Evolutionary conservation across 1,139 yeast species (phyloP).

Genomic region (Entelexis sorbosivorans): DNA sequence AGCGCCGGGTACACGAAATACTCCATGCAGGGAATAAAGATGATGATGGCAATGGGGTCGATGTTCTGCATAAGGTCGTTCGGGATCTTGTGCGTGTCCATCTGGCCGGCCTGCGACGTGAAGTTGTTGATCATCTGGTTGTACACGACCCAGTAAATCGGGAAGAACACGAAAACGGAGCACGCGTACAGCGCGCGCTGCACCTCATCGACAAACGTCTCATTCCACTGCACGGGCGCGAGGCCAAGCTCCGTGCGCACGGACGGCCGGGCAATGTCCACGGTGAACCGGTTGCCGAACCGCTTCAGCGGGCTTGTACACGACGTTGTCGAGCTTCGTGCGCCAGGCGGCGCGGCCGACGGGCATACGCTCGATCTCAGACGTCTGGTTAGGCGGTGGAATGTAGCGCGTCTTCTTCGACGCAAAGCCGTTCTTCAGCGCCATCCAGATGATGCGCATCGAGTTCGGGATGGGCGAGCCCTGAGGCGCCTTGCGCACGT

Average conservation of each 20-base stretch:
- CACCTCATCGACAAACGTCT: constrained; percentile 54
- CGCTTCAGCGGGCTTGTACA: constrained; percentile 14
- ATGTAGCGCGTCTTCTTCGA: constrained; percentile 9
- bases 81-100: constrained; percentile 55
- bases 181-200: constrained; percentile 49
- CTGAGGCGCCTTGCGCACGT: constrained; percentile 51
- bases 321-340: constrained; percentile 5
- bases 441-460: constrained; percentile 41
- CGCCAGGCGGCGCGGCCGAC: constrained; percentile 3
- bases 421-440: constrained; percentile 40
- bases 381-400: not conserved
- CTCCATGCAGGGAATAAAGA: constrained; percentile 53
- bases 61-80: constrained; percentile 56
- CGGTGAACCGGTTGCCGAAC: constrained; percentile 22
- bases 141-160: constrained; percentile 57
- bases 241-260: constrained; percentile 33
- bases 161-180: constrained; percentile 51
- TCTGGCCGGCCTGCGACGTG: constrained; percentile 52
- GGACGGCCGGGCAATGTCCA: constrained; percentile 49
- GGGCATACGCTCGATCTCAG: not conserved
- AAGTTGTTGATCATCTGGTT: constrained; percentile 59
- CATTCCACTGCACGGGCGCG: constrained; percentile 44
- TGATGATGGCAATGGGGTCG: constrained; percentile 49
- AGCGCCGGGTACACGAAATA: constrained; percentile 44
- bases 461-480: constrained; percentile 53